Base-by-base conservation (phyloP, 192 early-diverging fungal species). In the Coemansia asiatica region DNA sequence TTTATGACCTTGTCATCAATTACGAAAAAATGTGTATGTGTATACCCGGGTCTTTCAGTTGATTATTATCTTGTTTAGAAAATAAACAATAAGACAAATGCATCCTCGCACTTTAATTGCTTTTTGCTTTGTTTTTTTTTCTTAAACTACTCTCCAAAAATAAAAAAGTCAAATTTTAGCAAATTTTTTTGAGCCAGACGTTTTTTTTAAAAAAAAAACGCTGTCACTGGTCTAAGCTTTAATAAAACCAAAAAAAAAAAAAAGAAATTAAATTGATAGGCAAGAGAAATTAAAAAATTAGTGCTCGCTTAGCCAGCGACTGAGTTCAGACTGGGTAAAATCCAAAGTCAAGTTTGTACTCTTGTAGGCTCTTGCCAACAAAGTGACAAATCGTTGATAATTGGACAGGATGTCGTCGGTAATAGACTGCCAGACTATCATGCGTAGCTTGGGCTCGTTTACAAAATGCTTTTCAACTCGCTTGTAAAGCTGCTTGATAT, bases 381-480 rank as follows among this genome's bases (percentile, higher is more conserved):
- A 66, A 26, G 88, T 87, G 61, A 92, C 92, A 80, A 94, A 93
- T 25, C 89, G 84, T 61, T 91, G 86, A 51, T 94, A 85, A 68
- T 90, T 89, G 23, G 85, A 82, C 26, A 92, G 86, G 49, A 93
- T 85, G 23, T 95, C 94, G 60, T 95, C 90, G 51, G 94, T 90
- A 38, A 98, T 94, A 7, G 87, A 87, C 51, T 91, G 80, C 95
- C 97, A 98, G 0, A 97, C 89, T 10, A 96, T 90, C 59, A 93
- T 92, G 13, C 93, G 64, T 33, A 99, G 69, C 0, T 89, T 86
- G 19, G 87, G 90, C 68, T 91, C 91, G 19, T 94, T 92, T 4
- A 90, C 84, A 71, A 92, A 98, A 72, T 97, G 95, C 74, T 97
- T 97, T 47, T 96, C 95, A 2, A 99, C 94, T 28, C 92, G 88